Evolutionary conservation across 1,139 yeast genomes (phyloP).

Genomic region (Candida buenavistaensis): DNA sequence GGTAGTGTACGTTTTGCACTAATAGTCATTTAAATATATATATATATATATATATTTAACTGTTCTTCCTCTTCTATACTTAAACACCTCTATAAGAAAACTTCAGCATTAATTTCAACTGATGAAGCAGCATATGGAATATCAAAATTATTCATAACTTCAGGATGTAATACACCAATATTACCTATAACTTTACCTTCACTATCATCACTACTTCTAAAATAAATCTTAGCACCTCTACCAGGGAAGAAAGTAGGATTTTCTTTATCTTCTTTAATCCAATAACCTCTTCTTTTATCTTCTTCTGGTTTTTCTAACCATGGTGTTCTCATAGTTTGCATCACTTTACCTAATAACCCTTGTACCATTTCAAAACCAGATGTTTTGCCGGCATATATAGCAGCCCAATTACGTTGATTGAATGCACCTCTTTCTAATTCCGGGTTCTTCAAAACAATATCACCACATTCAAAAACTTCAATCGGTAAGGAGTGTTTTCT

Average conservation of each 20-base stretch:
- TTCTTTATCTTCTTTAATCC: conserved; percentile 73
- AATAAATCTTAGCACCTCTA: conserved; percentile 87
- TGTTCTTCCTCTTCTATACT: not conserved
- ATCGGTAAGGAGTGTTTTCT: conserved; percentile 95
- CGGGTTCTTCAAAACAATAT: conserved; percentile 83
- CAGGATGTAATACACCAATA: conserved; percentile 95
- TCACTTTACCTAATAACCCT: conserved; percentile 90
- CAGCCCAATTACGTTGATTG: conserved; percentile 94
- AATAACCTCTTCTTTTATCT: conserved; percentile 70
- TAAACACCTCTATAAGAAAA: conserved; percentile 43
- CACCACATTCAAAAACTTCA: conserved; percentile 93
- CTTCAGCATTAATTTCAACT: conserved; percentile 88
- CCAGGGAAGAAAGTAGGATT: conserved; percentile 91
- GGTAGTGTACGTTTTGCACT: too few relatives aligned
- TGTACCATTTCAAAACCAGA: conserved; percentile 95
- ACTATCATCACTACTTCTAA: conserved; percentile 62
- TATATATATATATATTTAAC: too few relatives aligned
- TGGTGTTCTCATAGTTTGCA: conserved; percentile 92
- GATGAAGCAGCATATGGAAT: conserved; percentile 91
- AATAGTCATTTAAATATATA: too few relatives aligned
- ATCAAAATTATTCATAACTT: conserved; percentile 82
- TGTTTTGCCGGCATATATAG: conserved; percentile 89
- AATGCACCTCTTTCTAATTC: conserved; percentile 82
- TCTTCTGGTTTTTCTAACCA: conserved; percentile 65
- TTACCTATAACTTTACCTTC: conserved; percentile 67